A percentile compares a stretch with the other conserved stretches of the same genome.
phyloP scores from a whole-genome alignment of 1,284 basidiomycete genomes.

The Ganoderma lucidum region DNA sequence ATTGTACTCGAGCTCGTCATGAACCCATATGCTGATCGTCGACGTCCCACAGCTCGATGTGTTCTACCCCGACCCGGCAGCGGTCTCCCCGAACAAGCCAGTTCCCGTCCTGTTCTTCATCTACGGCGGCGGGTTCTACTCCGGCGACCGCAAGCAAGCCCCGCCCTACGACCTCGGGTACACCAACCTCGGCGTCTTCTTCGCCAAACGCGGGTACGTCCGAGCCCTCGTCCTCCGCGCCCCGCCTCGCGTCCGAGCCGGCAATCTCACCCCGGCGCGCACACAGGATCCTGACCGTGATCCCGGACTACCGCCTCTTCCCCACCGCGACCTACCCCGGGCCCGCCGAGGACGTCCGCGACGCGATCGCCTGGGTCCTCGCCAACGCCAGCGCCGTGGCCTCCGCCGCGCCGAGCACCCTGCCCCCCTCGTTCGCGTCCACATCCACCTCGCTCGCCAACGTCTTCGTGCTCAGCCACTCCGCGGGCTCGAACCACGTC shows the following conservation, averaged over 20 bases:
- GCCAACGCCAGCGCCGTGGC: conserved; percentile 41
- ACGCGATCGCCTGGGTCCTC: conserved; percentile 63
- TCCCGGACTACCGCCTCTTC: conserved; percentile 70
- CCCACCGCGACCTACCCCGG: conserved; percentile 61
- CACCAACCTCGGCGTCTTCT: conserved; percentile 64
- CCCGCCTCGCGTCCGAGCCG: too few relatives aligned
- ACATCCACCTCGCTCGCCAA: conserved; percentile 34
- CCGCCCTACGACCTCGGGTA: conserved; percentile 59
- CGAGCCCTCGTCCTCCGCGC: too few relatives aligned
- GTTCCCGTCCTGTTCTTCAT: conserved; percentile 65
- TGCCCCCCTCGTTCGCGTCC: conserved; percentile 1
- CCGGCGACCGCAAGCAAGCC: conserved; percentile 54
- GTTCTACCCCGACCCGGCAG: conserved; percentile 57
- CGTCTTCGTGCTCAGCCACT: conserved; percentile 64
- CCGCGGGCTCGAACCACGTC: conserved; percentile 61
- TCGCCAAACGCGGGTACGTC: conserved; percentile 55
- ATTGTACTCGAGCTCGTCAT: too few relatives aligned
- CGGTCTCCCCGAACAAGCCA: conserved; percentile 36
- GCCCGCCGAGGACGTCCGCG: conserved; percentile 60
- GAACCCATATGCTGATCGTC: background rate
- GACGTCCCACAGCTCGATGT: conserved; percentile 53
- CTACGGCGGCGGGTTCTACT: conserved; percentile 69
- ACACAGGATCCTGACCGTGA: conserved; percentile 57
- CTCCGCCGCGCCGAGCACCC: conserved; percentile 6
- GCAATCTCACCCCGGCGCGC: background rate